Evolutionary conservation across 2,329 filamentous ascomycete genomes (phyloP), one percentile per base, ranked within the genome.

Genomic region (Fusarium avenaceum): DNA sequence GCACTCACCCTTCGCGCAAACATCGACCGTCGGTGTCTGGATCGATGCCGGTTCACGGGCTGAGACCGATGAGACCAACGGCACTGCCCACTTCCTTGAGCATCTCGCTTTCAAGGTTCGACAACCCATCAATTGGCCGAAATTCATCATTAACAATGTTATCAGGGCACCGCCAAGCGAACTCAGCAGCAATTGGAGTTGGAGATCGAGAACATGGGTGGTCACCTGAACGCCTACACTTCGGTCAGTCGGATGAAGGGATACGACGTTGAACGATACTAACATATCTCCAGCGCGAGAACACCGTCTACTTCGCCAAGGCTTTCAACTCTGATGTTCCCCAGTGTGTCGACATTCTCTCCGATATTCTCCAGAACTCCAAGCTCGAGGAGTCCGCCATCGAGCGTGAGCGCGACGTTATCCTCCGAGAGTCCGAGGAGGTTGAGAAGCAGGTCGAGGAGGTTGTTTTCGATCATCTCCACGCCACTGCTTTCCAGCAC

Each of bases 191-290:
- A 99, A 85, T 87, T 99, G 80, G 96, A 99, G 86, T 90, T 99
- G 72, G 96, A 99, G 87, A 98, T 99, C 79, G 96, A 99, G 88
- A 99, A 99, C 86, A 97, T 99, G 93, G 96, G 96, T 81, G 96
- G 93, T 72, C 96, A 99, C 86, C 88, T 99, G 76, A 99, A 99
- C 84, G 96, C 96, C 81, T 99, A 99, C 87, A 99, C 96, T 77
- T 98, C 95, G 86, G 94, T 97, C 90, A 78, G 91, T 83, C 74
- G 76, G 76, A 60, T 63, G 48, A 68, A 68, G 63, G 70, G 67
- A 73, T 67, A 63, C 38, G 33, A 44, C 38, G 28, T 44, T 50
- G 54, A 65, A 43, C 50, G n/a, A 57, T 48, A 59, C 76, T 79
- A 73, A 79, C 65, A 53, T 47, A 55, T 58, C 67, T 68, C 69